phyloP scores from a whole-genome alignment of 1,284 basidiomycete species.

The Fomitopsis pinicola region DNA sequence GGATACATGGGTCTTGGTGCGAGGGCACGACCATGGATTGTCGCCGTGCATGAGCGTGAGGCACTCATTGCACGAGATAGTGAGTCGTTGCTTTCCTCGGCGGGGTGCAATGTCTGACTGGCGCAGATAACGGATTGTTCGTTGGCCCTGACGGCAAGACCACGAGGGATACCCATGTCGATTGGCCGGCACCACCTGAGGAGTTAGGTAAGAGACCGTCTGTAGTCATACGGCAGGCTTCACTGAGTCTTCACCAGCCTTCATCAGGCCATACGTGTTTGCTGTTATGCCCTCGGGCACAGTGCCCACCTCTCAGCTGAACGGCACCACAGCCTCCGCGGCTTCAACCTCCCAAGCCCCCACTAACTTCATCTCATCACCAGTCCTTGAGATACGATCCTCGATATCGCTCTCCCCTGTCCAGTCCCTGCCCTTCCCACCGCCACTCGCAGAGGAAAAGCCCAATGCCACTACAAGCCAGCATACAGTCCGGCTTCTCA shows the following conservation, averaged over 20 bases:
- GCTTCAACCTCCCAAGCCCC: slow-evolving; percentile 5
- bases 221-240: neutral
- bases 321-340: slow-evolving; percentile 13
- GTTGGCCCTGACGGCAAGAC: slow-evolving; percentile 68
- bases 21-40: slow-evolving; percentile 65
- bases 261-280: slow-evolving; percentile 82
- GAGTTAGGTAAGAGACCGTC: slow-evolving; percentile 54
- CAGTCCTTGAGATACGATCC: slow-evolving; percentile 76
- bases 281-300: slow-evolving; percentile 71
- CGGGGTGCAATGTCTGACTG: neutral
- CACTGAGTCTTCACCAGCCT: slow-evolving; percentile 42
- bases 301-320: slow-evolving; percentile 34
- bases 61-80: slow-evolving; percentile 79
- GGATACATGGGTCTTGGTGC: slow-evolving; percentile 85
- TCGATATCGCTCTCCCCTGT: slow-evolving; percentile 64
- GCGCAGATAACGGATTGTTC: slow-evolving; percentile 68
- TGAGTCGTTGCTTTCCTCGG: slow-evolving; percentile 32
- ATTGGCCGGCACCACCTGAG: slow-evolving; percentile 82
- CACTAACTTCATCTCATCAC: slow-evolving; percentile 41
- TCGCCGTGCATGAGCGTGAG: slow-evolving; percentile 63
- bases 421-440: slow-evolving; percentile 69
- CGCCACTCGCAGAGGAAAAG: slow-evolving; percentile 27
- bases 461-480: slow-evolving; percentile 29
- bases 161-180: slow-evolving; percentile 55
- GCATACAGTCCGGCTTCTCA: slow-evolving; percentile 56